Percentiles rank a stretch among this genome's conserved stretches.
phyloP scores from a whole-genome alignment of 2,329 filamentous ascomycete genomes.

The Ophiostoma pallidulum region DNA sequence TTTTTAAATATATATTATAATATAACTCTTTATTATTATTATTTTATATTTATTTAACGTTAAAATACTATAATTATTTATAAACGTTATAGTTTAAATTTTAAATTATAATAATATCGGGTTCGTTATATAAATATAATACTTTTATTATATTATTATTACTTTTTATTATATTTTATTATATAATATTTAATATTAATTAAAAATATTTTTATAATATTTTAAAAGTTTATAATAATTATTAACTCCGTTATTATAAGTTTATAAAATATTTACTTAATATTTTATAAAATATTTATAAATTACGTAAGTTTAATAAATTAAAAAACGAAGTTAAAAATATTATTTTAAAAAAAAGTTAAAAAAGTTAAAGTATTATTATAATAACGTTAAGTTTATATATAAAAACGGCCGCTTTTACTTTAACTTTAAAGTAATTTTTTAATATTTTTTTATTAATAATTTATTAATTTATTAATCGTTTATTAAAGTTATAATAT shows the following conservation, averaged over 20 bases:
- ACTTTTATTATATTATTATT: background rate
- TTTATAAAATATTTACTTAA: background rate
- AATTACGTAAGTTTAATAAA: background rate
- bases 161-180: background rate
- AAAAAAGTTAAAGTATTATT: no score
- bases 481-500: no score
- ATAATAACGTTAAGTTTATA: background rate
- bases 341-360: background rate
- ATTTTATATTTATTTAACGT: no score
- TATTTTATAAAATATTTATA: background rate
- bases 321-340: no score
- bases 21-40: no score
- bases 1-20: no score
- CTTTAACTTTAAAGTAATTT: no score
- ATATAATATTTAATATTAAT: background rate
- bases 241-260: background rate
- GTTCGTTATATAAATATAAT: background rate
- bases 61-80: no score
- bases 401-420: background rate
- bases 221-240: no score
- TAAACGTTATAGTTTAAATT: no score
- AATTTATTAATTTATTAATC: no score
- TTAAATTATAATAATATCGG: background rate
- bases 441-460: no score
- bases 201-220: background rate